phyloP scores from a whole-genome alignment of 2,329 filamentous ascomycete genomes.

The Fusarium haematococcum region DNA sequence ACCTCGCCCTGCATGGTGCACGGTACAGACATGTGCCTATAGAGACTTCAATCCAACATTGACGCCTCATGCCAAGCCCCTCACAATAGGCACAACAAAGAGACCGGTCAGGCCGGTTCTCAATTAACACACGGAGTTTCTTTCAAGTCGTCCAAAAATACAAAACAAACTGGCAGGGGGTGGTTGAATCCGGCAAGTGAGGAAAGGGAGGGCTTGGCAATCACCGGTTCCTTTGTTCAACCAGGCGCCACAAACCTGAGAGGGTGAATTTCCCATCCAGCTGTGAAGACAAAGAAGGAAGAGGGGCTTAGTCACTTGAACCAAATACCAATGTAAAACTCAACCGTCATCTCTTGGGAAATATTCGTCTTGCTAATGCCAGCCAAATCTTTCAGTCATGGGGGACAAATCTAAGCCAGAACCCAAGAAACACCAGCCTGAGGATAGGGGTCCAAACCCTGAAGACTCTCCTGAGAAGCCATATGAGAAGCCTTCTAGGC shows the following conservation, averaged over 20 bases:
- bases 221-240: constrained; percentile 35
- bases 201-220: neutral
- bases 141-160: constrained; percentile 7
- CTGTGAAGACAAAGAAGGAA: constrained; percentile 17
- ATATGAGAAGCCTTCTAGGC: neutral
- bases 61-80: constrained; percentile 2
- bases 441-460: neutral
- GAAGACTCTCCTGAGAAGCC: neutral
- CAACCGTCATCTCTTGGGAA: neutral
- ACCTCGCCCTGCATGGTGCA: constrained; percentile 5
- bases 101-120: constrained; percentile 15
- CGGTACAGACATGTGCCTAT: constrained; percentile 12
- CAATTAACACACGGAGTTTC: neutral
- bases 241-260: constrained; percentile 26
- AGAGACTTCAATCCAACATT: constrained; percentile 3
- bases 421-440: neutral
- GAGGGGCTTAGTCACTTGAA: neutral
- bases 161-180: neutral
- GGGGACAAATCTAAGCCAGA: constrained; percentile 1
- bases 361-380: neutral
- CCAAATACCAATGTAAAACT: neutral
- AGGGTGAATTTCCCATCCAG: neutral
- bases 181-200: constrained; percentile 2
- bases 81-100: constrained; percentile 40
- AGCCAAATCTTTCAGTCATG: constrained; percentile 5